phyloP scores from a whole-genome alignment of 129 eudicot genomes.

The Lactuca saligna region DNA sequence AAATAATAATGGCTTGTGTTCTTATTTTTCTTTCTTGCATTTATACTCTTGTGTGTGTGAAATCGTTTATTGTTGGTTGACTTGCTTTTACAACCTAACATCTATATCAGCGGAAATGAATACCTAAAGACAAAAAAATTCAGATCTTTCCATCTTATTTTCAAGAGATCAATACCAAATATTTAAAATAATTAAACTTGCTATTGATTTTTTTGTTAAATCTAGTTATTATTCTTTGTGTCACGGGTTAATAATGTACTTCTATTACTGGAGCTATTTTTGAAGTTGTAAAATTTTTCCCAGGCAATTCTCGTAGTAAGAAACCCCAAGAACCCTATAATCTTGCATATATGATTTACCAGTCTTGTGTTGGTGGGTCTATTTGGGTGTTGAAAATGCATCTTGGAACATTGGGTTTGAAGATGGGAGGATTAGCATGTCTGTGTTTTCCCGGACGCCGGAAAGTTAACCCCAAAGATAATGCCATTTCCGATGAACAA shows the following conservation, averaged over 20 bases:
- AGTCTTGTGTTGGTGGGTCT: neutral
- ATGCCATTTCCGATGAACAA: conserved; percentile 22
- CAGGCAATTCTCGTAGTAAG: neutral
- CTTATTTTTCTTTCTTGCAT: too few relatives aligned
- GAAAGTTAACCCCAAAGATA: conserved; percentile 25
- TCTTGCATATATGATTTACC: neutral
- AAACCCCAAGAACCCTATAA: conserved; percentile 8
- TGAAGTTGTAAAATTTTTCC: neutral
- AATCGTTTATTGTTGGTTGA: too few relatives aligned
- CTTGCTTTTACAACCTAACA: too few relatives aligned
- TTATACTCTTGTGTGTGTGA: too few relatives aligned
- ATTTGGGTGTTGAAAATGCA: conserved; percentile 20
- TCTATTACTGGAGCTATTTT: neutral
- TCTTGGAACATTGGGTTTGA: conserved; percentile 20
- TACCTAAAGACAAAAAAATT: too few relatives aligned
- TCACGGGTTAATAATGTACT: neutral
- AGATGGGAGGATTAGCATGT: conserved; percentile 33
- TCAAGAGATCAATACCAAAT: too few relatives aligned
- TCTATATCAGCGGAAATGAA: too few relatives aligned
- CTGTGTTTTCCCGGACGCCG: conserved; percentile 32
- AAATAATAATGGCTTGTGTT: too few relatives aligned
- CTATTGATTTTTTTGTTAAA: too few relatives aligned
- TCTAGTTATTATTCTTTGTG: neutral
- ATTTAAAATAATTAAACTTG: neutral
- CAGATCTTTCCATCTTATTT: too few relatives aligned